Evolutionary conservation across 768 basidiomycete species (phyloP).

Genomic region (Lentinula lateritia): DNA sequence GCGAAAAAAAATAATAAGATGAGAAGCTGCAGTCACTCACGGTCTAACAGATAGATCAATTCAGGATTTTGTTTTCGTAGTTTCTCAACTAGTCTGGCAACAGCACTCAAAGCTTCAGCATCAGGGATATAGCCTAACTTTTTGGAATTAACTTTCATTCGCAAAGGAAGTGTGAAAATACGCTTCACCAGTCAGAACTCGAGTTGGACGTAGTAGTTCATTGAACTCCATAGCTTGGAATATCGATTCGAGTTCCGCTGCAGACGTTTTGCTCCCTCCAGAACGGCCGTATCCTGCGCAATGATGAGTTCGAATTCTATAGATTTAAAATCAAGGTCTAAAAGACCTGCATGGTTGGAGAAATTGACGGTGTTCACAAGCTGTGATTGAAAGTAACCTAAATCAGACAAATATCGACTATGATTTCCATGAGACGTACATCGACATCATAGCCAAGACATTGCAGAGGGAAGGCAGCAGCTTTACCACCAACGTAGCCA

Average conservation of each 20-base stretch:
- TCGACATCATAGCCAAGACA: slow-evolving; percentile 95
- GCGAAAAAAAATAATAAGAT: neutral
- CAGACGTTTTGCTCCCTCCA: slow-evolving; percentile 74
- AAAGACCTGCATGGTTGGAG: slow-evolving; percentile 83
- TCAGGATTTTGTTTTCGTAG: slow-evolving; percentile 53
- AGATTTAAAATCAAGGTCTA: neutral
- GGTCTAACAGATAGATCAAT: slow-evolving; percentile 86
- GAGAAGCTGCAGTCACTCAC: slow-evolving; percentile 39
- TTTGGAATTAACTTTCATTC: neutral
- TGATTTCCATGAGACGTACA: slow-evolving; percentile 31
- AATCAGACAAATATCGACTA: neutral
- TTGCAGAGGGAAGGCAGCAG: slow-evolving; percentile 73
- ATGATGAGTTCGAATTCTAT: neutral
- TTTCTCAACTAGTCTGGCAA: slow-evolving; percentile 56
- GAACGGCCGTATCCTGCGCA: slow-evolving; percentile 72
- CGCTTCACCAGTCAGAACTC: slow-evolving; percentile 72
- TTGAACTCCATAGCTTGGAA: slow-evolving; percentile 72
- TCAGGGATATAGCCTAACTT: slow-evolving; percentile 79
- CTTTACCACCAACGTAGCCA: slow-evolving; percentile 90
- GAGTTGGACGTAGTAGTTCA: slow-evolving; percentile 62
- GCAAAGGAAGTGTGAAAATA: neutral
- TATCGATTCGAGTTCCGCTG: slow-evolving; percentile 70
- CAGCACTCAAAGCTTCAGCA: slow-evolving; percentile 66
- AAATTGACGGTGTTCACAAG: slow-evolving; percentile 91
- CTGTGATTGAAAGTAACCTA: slow-evolving; percentile 27